Base-by-base conservation (phyloP, 2,329 filamentous ascomycete genomes). In the Fusarium vanettenii region DNA sequence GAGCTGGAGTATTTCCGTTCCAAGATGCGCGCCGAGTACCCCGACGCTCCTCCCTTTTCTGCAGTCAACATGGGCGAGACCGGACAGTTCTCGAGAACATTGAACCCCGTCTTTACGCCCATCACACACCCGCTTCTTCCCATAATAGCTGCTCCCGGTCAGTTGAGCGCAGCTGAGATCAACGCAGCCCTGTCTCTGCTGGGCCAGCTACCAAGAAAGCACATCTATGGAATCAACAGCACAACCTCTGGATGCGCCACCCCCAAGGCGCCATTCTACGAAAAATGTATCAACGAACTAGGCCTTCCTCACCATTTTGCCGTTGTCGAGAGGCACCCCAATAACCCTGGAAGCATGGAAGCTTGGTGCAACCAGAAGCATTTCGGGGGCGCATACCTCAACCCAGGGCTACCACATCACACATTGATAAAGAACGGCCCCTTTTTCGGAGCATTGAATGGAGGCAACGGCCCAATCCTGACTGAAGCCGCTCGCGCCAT, bases 1-100 rank as follows among this genome's bases (percentile, higher is more conserved):
- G 94, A 97, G 84, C 88, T 97, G 37, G 95, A 97, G 82, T 95
- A 95, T 82, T 97, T 97, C 84, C 92, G 94, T 33, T 95, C 93
- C 13, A 89, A 91, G 74, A 92, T 97, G 80, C 91, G 91, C 78
- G 86, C 89, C 33, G 90, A 92, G 72, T 92, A 93, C 74, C 89
- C 92, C 0, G 88, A 92, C 71, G 87, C 88, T 10, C 94, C 94
- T 11, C 93, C 93, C 1, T 87, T 97, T 37, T 97, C 94, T 2
- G 94, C 93, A 8, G 90, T 97, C 75, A 97, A 97, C 82, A 97
- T 97, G 94, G 94, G 94, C 29, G 92, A 94, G 76, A 90, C 91
- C n/a, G 95, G 95, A 13, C 94, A 97, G 80, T 90, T 97, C 60
- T 97, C 94, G 1, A 89, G 95, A 77, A 93, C 93, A 0, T 86